Evolutionary conservation across 495 filamentous ascomycete genomes (phyloP).

Genomic region (Penicillium silybi): DNA sequence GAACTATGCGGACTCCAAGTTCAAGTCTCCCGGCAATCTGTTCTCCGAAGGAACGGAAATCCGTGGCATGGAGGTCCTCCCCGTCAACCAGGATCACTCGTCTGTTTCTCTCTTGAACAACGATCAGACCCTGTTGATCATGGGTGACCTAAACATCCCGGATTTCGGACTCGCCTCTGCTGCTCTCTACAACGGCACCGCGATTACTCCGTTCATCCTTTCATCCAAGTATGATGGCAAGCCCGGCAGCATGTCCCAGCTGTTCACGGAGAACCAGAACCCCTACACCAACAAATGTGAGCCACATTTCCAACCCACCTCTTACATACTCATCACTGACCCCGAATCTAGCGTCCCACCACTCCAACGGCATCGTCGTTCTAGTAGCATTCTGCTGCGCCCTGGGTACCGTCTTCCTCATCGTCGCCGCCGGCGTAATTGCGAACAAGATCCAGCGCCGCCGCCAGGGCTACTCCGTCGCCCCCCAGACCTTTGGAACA

Average conservation of each 20-base stretch:
- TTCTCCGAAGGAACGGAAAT: constrained; percentile 65
- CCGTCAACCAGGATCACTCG: constrained; percentile 61
- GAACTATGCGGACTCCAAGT: constrained; percentile 66
- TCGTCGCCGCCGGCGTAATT: constrained; percentile 80
- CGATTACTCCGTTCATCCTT: constrained; percentile 73
- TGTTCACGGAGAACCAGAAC: constrained; percentile 73
- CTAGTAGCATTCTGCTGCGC: constrained; percentile 90
- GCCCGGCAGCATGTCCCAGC: constrained; percentile 67
- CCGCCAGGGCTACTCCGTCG: constrained; percentile 81
- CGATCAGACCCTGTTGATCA: constrained; percentile 71
- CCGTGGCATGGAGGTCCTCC: constrained; percentile 75
- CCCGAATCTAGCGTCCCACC: constrained; percentile 45
- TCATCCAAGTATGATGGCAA: constrained; percentile 58
- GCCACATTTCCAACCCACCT: constrained; percentile 15
- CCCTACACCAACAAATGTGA: constrained; percentile 55
- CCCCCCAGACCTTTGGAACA: constrained; percentile 64
- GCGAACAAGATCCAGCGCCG: constrained; percentile 79
- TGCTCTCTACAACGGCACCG: constrained; percentile 78
- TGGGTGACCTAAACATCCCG: constrained; percentile 72
- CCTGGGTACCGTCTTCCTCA: constrained; percentile 78
- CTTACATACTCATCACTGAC: constrained; percentile 21
- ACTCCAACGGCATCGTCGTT: constrained; percentile 82
- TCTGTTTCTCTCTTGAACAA: constrained; percentile 57
- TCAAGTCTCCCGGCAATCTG: constrained; percentile 51
- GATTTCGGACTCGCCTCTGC: constrained; percentile 82